Evolutionary conservation across 148 eudicot species (phyloP).

Genomic region (Salicornia ramosissima): DNA sequence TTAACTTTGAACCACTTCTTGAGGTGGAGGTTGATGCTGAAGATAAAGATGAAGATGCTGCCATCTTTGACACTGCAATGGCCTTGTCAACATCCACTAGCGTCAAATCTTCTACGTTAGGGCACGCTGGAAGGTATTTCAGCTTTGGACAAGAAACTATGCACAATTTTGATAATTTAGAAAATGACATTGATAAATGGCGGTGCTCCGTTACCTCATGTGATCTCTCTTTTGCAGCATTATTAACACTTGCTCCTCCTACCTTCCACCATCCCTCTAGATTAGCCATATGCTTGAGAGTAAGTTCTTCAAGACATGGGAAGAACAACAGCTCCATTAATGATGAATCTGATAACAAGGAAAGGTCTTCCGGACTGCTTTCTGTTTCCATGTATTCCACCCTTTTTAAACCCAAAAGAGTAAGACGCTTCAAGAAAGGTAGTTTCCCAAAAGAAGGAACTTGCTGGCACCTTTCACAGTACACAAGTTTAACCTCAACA

Average conservation of each 20-base stretch:
- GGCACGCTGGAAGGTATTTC: conserved; percentile 11
- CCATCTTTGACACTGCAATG: conserved; percentile 7
- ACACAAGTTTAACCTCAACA: not conserved
- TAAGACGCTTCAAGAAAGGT: conserved; percentile 15
- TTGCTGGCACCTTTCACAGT: not conserved
- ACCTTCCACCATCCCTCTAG: conserved; percentile 32
- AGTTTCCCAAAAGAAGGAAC: conserved; percentile 20
- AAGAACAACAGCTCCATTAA: conserved; percentile 20
- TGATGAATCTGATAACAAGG: not conserved
- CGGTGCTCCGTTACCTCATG: not conserved
- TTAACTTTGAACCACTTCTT: conserved; percentile 1
- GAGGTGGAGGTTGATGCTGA: not conserved
- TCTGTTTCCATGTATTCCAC: no score
- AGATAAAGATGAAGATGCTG: no score
- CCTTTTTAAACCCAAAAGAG: not conserved
- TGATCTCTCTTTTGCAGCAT: not conserved
- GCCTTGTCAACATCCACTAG: not conserved
- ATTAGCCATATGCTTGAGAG: not conserved
- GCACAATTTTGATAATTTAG: not conserved
- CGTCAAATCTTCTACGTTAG: not conserved
- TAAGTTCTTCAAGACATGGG: conserved; percentile 30
- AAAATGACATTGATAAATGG: conserved; percentile 15
- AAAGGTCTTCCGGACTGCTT: not conserved
- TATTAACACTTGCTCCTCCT: not conserved
- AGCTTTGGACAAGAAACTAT: conserved; percentile 5